Percentiles rank a stretch among this genome's conserved stretches.
Evolutionary conservation across 805 yeast genomes (phyloP).

Genomic region (Teunomyces lycoperdinae): DNA sequence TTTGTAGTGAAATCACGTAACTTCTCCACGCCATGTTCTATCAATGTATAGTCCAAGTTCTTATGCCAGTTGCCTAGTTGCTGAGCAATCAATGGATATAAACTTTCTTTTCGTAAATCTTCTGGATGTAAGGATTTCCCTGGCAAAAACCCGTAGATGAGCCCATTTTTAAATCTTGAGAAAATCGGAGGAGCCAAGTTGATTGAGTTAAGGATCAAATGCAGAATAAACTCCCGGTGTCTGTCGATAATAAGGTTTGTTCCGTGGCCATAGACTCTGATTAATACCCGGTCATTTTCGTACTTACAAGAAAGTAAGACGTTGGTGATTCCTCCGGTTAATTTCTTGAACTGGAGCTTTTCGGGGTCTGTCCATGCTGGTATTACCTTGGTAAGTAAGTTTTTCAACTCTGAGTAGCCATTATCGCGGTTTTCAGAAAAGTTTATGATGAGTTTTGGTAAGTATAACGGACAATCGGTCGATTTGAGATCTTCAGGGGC

Average conservation of each 20-base stretch:
- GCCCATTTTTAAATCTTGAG: slow-evolving; percentile 69
- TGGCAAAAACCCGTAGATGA: slow-evolving; percentile 64
- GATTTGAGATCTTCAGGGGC: slow-evolving; percentile 6
- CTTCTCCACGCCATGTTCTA: slow-evolving; percentile 46
- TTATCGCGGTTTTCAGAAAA: slow-evolving; percentile 34
- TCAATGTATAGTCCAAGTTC: slow-evolving; percentile 41
- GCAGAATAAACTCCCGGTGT: slow-evolving; percentile 71
- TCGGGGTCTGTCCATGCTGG: slow-evolving; percentile 36
- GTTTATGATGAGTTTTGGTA: slow-evolving; percentile 43
- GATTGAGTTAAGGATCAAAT: slow-evolving; percentile 55
- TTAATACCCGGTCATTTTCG: slow-evolving; percentile 43
- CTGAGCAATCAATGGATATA: slow-evolving; percentile 60
- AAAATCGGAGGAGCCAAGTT: slow-evolving; percentile 66
- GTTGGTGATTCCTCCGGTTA: slow-evolving; percentile 65
- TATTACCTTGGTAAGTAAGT: slow-evolving; percentile 42
- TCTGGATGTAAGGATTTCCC: slow-evolving; percentile 59
- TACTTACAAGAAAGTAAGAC: slow-evolving; percentile 51
- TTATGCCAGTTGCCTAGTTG: slow-evolving; percentile 72
- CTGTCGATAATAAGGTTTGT: slow-evolving; percentile 71
- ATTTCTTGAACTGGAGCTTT: slow-evolving; percentile 36
- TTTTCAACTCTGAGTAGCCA: slow-evolving; percentile 35
- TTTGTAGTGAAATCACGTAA: slow-evolving; percentile 29
- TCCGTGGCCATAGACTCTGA: slow-evolving; percentile 73
- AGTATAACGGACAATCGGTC: slow-evolving; percentile 40
- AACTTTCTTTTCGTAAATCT: slow-evolving; percentile 46